These are phyloP conservation scores for Ilyonectria robusta DNA, from an alignment of 2,329 filamentous ascomycete species.

Conservation along the genomic window DNA sequence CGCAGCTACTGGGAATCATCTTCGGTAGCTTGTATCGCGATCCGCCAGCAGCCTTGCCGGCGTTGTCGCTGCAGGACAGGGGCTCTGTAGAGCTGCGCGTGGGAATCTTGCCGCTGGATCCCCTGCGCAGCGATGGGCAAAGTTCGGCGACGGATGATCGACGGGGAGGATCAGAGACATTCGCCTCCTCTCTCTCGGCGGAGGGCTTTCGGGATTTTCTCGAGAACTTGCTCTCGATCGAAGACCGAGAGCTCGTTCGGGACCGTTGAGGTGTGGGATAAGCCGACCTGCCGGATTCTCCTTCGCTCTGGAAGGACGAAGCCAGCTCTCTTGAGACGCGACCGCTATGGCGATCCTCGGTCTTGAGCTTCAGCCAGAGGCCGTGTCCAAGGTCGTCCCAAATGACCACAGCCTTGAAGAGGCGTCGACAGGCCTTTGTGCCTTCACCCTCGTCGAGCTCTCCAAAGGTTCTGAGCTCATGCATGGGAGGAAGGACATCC, in stretches of 20 bases:
- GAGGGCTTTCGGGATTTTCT: slow-evolving; percentile 1
- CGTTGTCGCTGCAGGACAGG: not conserved
- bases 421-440: slow-evolving; percentile 53
- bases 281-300: not conserved
- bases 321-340: slow-evolving; percentile 3
- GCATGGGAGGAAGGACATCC: slow-evolving; percentile 53
- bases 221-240: slow-evolving; percentile 15
- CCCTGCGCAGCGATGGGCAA: slow-evolving; percentile 17
- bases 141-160: slow-evolving; percentile 22
- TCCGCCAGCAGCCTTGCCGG: not conserved
- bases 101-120: slow-evolving; percentile 15
- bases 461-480: slow-evolving; percentile 53
- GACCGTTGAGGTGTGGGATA: slow-evolving; percentile 20
- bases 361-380: slow-evolving; percentile 51
- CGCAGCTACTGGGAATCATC: slow-evolving; percentile 24
- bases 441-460: slow-evolving; percentile 52
- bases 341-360: slow-evolving; percentile 26
- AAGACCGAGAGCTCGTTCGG: slow-evolving; percentile 26
- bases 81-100: slow-evolving; percentile 19
- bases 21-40: slow-evolving; percentile 27
- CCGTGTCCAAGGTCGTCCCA: slow-evolving; percentile 56
- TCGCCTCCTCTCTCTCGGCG: not conserved
- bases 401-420: slow-evolving; percentile 57
- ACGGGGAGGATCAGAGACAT: slow-evolving; percentile 10
- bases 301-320: not conserved